These are phyloP conservation scores for Fusarium humuli DNA, from an alignment of 2,329 filamentous ascomycete genomes.

Conservation along the genomic window DNA sequence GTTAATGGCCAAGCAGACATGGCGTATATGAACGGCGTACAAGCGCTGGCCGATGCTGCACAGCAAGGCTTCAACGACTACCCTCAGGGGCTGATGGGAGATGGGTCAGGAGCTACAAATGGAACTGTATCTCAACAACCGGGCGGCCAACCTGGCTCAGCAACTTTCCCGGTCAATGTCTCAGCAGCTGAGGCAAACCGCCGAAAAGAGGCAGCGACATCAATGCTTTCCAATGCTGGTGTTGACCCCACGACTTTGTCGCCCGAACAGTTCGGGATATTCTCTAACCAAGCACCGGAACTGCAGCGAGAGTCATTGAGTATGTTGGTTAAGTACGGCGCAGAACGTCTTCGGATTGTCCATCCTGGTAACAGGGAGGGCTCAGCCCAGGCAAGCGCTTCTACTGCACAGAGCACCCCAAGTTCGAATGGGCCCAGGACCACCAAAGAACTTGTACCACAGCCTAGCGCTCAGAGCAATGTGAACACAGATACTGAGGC, in stretches of 20 bases:
- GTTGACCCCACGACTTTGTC: slow-evolving; percentile 66
- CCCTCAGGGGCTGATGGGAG: slow-evolving; percentile 31
- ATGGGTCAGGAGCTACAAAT: slow-evolving; percentile 13
- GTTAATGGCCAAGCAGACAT: slow-evolving; percentile 10
- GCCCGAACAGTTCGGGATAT: slow-evolving; percentile 68
- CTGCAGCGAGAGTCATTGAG: slow-evolving; percentile 66
- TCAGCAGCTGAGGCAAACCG: slow-evolving; percentile 62
- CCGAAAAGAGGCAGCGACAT: slow-evolving; percentile 61
- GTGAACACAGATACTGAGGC: slow-evolving; percentile 21
- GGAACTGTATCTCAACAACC: slow-evolving; percentile 14
- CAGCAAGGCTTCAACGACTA: slow-evolving; percentile 32
- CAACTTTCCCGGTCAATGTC: slow-evolving; percentile 50
- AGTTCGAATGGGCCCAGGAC: slow-evolving; percentile 46
- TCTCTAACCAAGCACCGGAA: slow-evolving; percentile 68
- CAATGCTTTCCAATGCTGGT: slow-evolving; percentile 58
- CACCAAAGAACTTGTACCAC: slow-evolving; percentile 49
- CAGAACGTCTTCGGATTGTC: slow-evolving; percentile 67
- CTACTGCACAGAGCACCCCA: slow-evolving; percentile 43
- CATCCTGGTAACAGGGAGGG: slow-evolving; percentile 59
- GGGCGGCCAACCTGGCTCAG: slow-evolving; percentile 26
- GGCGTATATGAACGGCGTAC: slow-evolving; percentile 19
- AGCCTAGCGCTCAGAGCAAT: slow-evolving; percentile 33
- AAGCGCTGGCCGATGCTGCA: slow-evolving; percentile 2
- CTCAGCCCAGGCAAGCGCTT: slow-evolving; percentile 44
- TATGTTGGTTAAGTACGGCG: slow-evolving; percentile 68